A percentile compares a stretch with the other conserved stretches of the same genome.
Conservation (phyloP, 768 basidiomycete genomes). For the Naganishia onofrii region DNA sequence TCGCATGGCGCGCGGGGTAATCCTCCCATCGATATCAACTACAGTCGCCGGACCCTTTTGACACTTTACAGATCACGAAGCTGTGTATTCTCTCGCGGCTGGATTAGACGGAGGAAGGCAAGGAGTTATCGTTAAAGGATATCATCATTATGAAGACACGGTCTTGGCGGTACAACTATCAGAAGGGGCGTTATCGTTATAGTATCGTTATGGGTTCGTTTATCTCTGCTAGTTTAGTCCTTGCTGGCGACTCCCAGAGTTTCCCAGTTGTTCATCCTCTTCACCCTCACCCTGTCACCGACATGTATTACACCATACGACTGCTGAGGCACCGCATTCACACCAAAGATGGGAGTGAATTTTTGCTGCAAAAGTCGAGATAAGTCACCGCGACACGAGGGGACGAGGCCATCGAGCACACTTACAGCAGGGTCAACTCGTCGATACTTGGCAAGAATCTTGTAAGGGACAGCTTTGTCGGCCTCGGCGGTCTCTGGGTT, state of each 20-base stretch:
- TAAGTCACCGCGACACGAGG: neutral
- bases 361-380: constrained; percentile 13
- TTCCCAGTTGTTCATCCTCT: constrained; percentile 15
- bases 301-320: neutral
- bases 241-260: constrained; percentile 4
- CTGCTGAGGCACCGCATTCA: constrained; percentile 24
- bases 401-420: neutral
- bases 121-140: too few relatives aligned
- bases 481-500: constrained; percentile 27
- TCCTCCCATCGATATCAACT: too few relatives aligned
- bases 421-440: constrained; percentile 32
- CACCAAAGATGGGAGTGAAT: constrained; percentile 30
- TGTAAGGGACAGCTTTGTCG: constrained; percentile 29
- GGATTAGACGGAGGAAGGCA: too few relatives aligned
- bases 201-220: neutral
- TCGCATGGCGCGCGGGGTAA: too few relatives aligned
- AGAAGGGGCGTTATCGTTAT: constrained; percentile 1
- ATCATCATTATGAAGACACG: neutral
- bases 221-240: neutral
- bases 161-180: neutral
- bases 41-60: too few relatives aligned
- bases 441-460: constrained; percentile 29
- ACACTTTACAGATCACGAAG: too few relatives aligned
- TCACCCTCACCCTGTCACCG: constrained; percentile 22
- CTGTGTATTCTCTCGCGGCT: too few relatives aligned